Evolutionary conservation across 345 rosid species (phyloP).

Genomic region (Dovyalis caffra): DNA sequence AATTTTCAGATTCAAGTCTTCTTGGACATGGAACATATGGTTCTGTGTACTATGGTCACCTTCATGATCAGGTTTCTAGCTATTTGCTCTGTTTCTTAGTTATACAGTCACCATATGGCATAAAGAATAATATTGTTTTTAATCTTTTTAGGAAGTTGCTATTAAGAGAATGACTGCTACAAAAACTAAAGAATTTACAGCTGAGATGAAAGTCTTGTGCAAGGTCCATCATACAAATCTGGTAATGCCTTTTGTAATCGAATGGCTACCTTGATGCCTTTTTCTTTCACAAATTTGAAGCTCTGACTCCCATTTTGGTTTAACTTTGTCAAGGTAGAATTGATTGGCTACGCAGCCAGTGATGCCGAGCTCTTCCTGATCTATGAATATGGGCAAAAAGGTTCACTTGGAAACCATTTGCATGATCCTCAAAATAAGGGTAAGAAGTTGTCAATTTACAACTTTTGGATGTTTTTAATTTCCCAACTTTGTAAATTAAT

Average conservation of each 20-base stretch:
- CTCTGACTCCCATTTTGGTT: constrained; percentile 40
- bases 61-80: constrained; percentile 71
- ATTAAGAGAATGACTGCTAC: constrained; percentile 91
- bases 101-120: too few species aligned
- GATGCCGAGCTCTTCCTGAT: constrained; percentile 78
- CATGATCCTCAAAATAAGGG: constrained; percentile 94
- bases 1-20: constrained; percentile 77
- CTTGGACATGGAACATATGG: constrained; percentile 95
- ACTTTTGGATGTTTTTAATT: neutral
- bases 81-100: constrained; percentile 1
- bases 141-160: constrained; percentile 70
- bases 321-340: constrained; percentile 76
- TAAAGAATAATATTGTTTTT: constrained; percentile 5
- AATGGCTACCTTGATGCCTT: constrained; percentile 3
- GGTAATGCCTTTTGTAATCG: constrained; percentile 44
- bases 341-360: constrained; percentile 86
- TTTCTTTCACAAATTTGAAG: constrained; percentile 11
- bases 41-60: constrained; percentile 75
- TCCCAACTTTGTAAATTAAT: neutral
- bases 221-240: constrained; percentile 94
- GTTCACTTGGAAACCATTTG: constrained; percentile 77
- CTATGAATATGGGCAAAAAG: constrained; percentile 90
- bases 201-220: constrained; percentile 96
- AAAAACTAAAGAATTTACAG: constrained; percentile 84
- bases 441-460: constrained; percentile 17